A percentile compares a stretch with the other conserved stretches of the same genome.
These are phyloP conservation scores for Cladorrhinum sp. DNA, from an alignment of 2,329 filamentous ascomycete genomes.

Conservation along the genomic window DNA sequence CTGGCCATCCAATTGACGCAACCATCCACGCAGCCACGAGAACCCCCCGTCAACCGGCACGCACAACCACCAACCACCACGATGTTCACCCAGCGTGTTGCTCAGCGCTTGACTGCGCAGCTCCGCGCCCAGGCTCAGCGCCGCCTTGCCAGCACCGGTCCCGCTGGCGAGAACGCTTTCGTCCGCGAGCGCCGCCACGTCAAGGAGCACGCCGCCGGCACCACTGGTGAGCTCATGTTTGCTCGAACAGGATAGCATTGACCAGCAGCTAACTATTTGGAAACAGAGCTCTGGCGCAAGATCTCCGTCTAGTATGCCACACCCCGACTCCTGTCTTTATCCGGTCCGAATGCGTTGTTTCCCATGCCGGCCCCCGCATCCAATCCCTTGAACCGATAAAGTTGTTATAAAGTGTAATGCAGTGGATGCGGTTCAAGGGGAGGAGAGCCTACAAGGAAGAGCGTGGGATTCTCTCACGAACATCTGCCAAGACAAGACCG, in stretches of 20 bases:
- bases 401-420: not conserved
- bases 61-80: slow-evolving; percentile 8
- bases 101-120: slow-evolving; percentile 56
- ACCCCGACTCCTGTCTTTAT: slow-evolving; percentile 10
- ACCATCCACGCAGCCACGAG: slow-evolving; percentile 10
- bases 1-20: slow-evolving; percentile 10
- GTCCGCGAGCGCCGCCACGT: slow-evolving; percentile 86
- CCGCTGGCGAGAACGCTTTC: slow-evolving; percentile 83
- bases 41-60: slow-evolving; percentile 8
- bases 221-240: slow-evolving; percentile 65
- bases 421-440: not conserved
- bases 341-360: slow-evolving; percentile 22
- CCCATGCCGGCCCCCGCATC: not conserved
- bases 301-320: slow-evolving; percentile 86
- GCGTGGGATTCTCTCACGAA: not conserved
- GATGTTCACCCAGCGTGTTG: slow-evolving; percentile 23
- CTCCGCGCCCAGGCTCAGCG: slow-evolving; percentile 62
- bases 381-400: not conserved
- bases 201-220: slow-evolving; percentile 83
- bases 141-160: slow-evolving; percentile 65
- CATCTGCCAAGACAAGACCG: not conserved
- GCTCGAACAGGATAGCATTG: not conserved
- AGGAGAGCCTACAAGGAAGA: not conserved
- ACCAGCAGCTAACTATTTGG: slow-evolving; percentile 33
- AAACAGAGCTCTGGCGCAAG: slow-evolving; percentile 86